phyloP scores from a whole-genome alignment of 73 alveolate species.

The Paramecium octaurelia region DNA sequence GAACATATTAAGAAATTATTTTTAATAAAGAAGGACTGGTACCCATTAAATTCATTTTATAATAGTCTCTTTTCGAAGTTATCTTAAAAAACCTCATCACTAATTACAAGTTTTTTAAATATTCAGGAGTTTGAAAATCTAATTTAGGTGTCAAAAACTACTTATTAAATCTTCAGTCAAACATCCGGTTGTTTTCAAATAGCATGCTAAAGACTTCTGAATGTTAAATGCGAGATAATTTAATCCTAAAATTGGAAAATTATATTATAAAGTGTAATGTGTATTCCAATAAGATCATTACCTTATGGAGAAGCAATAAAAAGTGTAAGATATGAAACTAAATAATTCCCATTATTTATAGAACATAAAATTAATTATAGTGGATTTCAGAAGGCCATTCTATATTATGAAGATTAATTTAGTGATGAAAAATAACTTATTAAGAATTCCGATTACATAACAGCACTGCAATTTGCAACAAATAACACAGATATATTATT shows the following conservation, averaged over 20 bases:
- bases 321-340: not conserved
- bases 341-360: not conserved
- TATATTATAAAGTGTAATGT: not conserved
- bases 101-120: not conserved
- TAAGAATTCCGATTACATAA: not conserved
- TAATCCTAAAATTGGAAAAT: not conserved
- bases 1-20: not conserved
- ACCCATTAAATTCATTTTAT: not conserved
- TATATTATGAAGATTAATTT: not conserved
- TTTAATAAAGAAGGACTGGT: not conserved
- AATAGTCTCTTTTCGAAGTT: not conserved
- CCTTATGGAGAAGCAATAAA: constrained; percentile 31
- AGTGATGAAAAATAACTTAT: not conserved
- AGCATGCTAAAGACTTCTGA: not conserved
- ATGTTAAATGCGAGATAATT: not conserved
- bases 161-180: not conserved
- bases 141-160: not conserved
- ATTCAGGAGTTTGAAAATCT: not conserved
- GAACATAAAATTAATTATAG: not conserved
- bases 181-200: not conserved
- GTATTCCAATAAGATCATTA: not conserved
- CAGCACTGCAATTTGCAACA: not conserved
- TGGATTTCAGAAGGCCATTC: constrained; percentile 19
- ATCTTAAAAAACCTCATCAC: not conserved
- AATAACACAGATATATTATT: not conserved